These are phyloP conservation scores for Shiraia sp. DNA, from an alignment of 2,329 filamentous ascomycete genomes.

Conservation along the genomic window DNA sequence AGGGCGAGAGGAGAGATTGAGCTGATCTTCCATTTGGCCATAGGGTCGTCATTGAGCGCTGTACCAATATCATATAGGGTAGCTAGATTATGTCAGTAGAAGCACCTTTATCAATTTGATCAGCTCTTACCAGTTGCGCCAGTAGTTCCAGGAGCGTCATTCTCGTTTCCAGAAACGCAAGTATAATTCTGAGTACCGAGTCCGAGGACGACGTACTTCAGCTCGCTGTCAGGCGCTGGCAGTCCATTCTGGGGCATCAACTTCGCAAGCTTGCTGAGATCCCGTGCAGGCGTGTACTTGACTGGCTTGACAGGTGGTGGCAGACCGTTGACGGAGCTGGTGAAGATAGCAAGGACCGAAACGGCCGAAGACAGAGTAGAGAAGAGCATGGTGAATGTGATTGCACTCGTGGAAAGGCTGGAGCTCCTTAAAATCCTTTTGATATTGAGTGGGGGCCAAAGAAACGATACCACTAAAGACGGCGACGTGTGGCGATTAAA, in stretches of 20 bases:
- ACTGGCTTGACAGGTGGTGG: conserved; percentile 12
- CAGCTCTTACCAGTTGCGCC: conserved; percentile 37
- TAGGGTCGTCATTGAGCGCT: conserved; percentile 30
- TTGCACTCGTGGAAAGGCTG: no score
- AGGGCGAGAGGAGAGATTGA: conserved; percentile 40
- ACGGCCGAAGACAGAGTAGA: conserved; percentile 28
- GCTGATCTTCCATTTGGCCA: conserved; percentile 37
- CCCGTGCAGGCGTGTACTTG: conserved; percentile 18
- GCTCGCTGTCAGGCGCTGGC: conserved; percentile 30
- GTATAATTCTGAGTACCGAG: conserved; percentile 60
- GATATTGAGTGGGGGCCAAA: not conserved
- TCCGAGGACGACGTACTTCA: conserved; percentile 54
- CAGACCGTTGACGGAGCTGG: conserved; percentile 20
- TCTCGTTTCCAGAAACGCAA: conserved; percentile 38
- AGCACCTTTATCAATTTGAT: not conserved
- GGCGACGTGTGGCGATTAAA: conserved; percentile 3
- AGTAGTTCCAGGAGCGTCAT: conserved; percentile 34
- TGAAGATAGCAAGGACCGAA: conserved; percentile 20
- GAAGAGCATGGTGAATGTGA: conserved; percentile 36
- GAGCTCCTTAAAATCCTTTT: no score
- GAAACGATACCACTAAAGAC: not conserved
- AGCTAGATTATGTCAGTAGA: conserved; percentile 25
- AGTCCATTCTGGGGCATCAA: conserved; percentile 36
- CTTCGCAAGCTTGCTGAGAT: conserved; percentile 29
- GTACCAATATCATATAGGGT: conserved; percentile 43